Conservation (phyloP, 768 basidiomycete species). For the Chalciporus chontae region DNA sequence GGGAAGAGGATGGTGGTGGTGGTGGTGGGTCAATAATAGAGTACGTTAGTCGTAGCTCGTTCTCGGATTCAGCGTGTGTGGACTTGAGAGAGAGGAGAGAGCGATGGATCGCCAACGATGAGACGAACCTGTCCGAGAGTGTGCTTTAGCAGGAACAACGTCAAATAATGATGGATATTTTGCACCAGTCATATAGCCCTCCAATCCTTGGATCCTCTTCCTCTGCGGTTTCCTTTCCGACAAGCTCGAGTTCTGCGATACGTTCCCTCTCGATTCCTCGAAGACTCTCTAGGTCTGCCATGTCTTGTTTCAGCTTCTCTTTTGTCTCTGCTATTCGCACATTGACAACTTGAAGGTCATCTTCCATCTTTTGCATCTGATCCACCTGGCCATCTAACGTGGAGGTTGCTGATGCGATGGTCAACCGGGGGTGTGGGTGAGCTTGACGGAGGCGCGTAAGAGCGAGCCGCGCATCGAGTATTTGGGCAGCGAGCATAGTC, state of each 20-base stretch:
- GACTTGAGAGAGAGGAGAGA: conserved; percentile 58
- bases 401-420: conserved; percentile 68
- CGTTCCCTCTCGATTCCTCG: conserved; percentile 69
- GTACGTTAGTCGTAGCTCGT: conserved; percentile 75
- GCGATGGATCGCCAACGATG: conserved; percentile 62
- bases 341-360: conserved; percentile 55
- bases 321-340: conserved; percentile 51
- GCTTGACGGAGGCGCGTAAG: conserved; percentile 78
- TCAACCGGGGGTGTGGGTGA: conserved; percentile 77
- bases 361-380: conserved; percentile 75
- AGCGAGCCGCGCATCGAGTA: conserved; percentile 78
- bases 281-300: conserved; percentile 53
- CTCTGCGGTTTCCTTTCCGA: conserved; percentile 47
- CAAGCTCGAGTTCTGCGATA: conserved; percentile 47
- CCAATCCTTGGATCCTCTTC: conserved; percentile 63
- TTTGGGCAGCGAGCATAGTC: conserved; percentile 62
- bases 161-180: not conserved
- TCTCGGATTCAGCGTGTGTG: conserved; percentile 61
- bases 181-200: conserved; percentile 69
- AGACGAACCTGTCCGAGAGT: conserved; percentile 57
- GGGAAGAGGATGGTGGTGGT: conserved; percentile 18
- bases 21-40: conserved; percentile 33
- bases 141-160: conserved; percentile 1
- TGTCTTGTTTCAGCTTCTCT: conserved; percentile 55
- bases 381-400: conserved; percentile 72